Percentiles rank a stretch among this genome's conserved stretches.
These are phyloP conservation scores for Pedinophyceae sp. DNA, from an alignment of 139 green algal genomes.

Conservation along the genomic window DNA sequence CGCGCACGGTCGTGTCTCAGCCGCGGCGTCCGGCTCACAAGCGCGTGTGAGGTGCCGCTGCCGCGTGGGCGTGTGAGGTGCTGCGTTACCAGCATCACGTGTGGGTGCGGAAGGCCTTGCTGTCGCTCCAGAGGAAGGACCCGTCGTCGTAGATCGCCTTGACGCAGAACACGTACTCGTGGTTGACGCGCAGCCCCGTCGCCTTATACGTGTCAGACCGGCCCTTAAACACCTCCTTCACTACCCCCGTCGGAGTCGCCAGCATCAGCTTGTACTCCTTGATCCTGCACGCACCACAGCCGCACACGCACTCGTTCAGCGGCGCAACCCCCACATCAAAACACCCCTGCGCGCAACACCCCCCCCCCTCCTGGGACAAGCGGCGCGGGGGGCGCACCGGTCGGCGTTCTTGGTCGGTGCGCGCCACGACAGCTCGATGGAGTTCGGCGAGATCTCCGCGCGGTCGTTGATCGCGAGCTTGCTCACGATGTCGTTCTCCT, in stretches of 20 bases:
- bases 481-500: conserved; percentile 10
- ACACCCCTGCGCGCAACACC: too few relatives aligned
- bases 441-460: conserved; percentile 4
- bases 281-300: too few relatives aligned
- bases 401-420: conserved; percentile 62
- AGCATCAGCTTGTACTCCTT: conserved; percentile 73
- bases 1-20: too few relatives aligned
- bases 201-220: conserved; percentile 25
- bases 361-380: too few relatives aligned
- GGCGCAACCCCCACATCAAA: too few relatives aligned
- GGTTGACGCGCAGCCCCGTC: conserved; percentile 36
- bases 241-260: conserved; percentile 50
- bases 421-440: conserved; percentile 34
- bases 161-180: conserved; percentile 72
- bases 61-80: too few relatives aligned
- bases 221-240: conserved; percentile 52
- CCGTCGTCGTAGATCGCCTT: conserved; percentile 74
- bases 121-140: conserved; percentile 59
- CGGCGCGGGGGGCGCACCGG: too few relatives aligned
- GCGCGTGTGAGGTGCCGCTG: too few relatives aligned
- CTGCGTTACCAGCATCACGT: too few relatives aligned
- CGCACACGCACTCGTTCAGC: too few relatives aligned
- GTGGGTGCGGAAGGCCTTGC: conserved; percentile 39
- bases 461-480: conserved; percentile 1
- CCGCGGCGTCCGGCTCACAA: too few relatives aligned